Base-by-base conservation (phyloP, 2,329 filamentous ascomycete genomes). In the Catunica adiposa region DNA sequence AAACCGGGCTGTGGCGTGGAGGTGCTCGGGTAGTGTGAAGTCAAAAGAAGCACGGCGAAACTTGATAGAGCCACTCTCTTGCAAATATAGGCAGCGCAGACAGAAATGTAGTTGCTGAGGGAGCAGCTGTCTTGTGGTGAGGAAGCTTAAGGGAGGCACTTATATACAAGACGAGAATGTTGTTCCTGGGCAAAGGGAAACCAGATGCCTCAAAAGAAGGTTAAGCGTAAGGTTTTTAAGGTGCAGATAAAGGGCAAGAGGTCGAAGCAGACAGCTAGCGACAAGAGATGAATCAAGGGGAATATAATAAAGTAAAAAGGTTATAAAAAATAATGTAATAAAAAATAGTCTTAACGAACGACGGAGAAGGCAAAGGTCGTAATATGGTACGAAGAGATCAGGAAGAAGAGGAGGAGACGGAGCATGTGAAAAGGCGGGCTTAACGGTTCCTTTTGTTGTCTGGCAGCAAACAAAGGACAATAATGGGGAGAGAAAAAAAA, bases 311-410 rank as follows among this genome's bases (percentile, higher is more conserved):
- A 44, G 20, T 40, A 51, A 29, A 23, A 34, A 1, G 31, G 53
- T 37, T 17, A 26, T 15, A 47, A 55, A 46, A 40, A 29, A 48
- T n/a, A 20, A 37, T 47, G 17, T 50, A 50, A 42, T 20, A 42
- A 50, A 50, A 31, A 50, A 26, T 50, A 55, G 42, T 29, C 29
- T 53, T 17, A 53, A 53, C 38, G 52, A 54, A 29, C 40, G 52
- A 31, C 22, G 37, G 26, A 29, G 40, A 31, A 34, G 38, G 25
- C 34, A 55, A 50, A 48, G 29, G 34, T 31, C 26, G 34, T 22
- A n/a, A 26, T 44, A 34, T n/a, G 20, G 20, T n/a, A 44, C 14
- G 40, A 44, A 44, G 40, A 44, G 40, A 44, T 44, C 40, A 3
- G n/a, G 40, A 44, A 8, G 40, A 17, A n/a, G n/a, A n/a, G n/a